Base-by-base conservation (phyloP, 805 yeast species). In the Alloascoidea hylecoeti region DNA sequence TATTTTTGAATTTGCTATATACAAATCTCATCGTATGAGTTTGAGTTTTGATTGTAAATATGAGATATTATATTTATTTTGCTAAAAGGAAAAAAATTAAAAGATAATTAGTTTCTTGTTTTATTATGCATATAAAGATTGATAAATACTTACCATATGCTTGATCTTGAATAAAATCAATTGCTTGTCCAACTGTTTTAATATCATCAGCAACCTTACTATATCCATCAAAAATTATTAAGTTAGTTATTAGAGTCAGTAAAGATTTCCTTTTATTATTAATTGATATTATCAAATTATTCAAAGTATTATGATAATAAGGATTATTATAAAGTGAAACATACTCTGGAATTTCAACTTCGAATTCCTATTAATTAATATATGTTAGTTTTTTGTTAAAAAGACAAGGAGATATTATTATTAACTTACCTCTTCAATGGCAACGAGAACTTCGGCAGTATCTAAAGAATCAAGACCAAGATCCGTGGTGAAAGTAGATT, bases 151-250 rank as follows among this genome's bases (percentile, higher is more conserved):
- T 23, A 23, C 30, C 45, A 64, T 65, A 56, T 30, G 75, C 70
- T 60, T 80, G 81, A 47, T 68, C 61, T 41, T 67, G 65, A 48
- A 82, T 76, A 58, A 77, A 77, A 45, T 80, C 77, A 42, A 80
- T 70, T 38, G 86, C 83, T 62, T 80, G 85, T 44, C 81, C 83
- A 45, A 82, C 84, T 39, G 82, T 78, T 63, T 78, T 79, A 52
- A 82, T 70, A 47, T 74, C 78, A 53, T 80, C 89, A 36, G 88
- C 82, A 44, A 78, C 74, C 51, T 77, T 72, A 58, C 30, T 23
- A n/a, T n/a, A n/a, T n/a, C n/a, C n/a, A 23, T 23, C 30, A 23
- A 23, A 23, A 23, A 9, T n/a, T 9, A 23, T 23, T 23, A n/a
- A 23, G 30, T 23, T 23, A 23, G 30, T 23, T n/a, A 23, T 9